Base-by-base conservation (phyloP, 2,329 filamentous ascomycete genomes). In the Gliomastix tumulicola region DNA sequence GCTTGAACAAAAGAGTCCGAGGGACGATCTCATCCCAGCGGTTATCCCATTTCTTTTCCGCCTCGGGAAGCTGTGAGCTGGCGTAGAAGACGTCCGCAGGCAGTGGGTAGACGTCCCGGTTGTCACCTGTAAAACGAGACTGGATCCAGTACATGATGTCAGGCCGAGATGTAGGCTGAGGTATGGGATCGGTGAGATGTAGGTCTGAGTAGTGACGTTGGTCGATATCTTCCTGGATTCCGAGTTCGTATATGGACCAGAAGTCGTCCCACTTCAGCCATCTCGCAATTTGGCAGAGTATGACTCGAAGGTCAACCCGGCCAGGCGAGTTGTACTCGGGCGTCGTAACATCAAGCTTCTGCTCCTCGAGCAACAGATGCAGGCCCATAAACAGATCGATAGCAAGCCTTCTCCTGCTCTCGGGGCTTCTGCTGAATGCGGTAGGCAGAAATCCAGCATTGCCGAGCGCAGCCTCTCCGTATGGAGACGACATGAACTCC, bases 301-400 rank as follows among this genome's bases (percentile, higher is more conserved):
- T 58, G 13, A 84, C 79, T n/a, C 78, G 76, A 17, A 97, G 49
- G 33, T 74, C 68, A 9, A 59, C 55, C 19, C 65, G 60, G 0
- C 68, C 63, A 1, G 65, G 62, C 4, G 66, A 65, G 3, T 50
- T 45, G 27, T 63, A 61, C 35, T 71, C 67, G 0, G 67, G 60
- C 1, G 59, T 58, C 43, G 69, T 66, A 5, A 81, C 74, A 42
- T 86, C 78, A 3, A 98, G 72, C 53, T 94, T 97, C 43, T 84
- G 73, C 55, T 98, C 92, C 56, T 98, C 90, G 0, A 84, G 73
- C n/a, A 94, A 66, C 4, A 97, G 68, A 60, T 98, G 92, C 11
- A 98, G 66, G 1, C 77, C 83, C 44, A 94, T 66, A 25, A 90
- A 73, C 35, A 84, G 69, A 50, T 85, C 75, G 53, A 82, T 65